Evolutionary conservation across 805 yeast species (phyloP).

Genomic region (Spathaspora hagerdaliae): DNA sequence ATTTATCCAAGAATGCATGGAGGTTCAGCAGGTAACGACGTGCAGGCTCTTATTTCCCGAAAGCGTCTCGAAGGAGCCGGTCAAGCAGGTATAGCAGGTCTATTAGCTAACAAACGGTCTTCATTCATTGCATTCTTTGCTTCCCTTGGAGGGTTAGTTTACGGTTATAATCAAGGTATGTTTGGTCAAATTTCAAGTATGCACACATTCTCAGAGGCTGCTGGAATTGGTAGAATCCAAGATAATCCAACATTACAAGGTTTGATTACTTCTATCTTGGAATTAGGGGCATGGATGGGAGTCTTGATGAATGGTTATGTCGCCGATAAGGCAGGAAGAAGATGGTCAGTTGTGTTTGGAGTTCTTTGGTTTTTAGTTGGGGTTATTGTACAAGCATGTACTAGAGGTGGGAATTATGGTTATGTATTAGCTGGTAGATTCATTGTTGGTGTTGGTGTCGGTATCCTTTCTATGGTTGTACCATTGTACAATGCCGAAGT

Average conservation of each 20-base stretch:
- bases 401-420: constrained; percentile 41
- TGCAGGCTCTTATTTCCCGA: constrained; percentile 5
- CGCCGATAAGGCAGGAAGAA: constrained; percentile 67
- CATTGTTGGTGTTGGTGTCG: constrained; percentile 70
- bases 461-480: constrained; percentile 68
- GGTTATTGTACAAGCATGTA: constrained; percentile 50
- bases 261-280: constrained; percentile 62
- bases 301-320: constrained; percentile 58
- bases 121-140: constrained; percentile 46
- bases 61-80: constrained; percentile 4
- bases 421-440: constrained; percentile 69
- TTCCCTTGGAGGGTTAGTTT: constrained; percentile 66
- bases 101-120: constrained; percentile 12
- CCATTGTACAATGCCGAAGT: constrained; percentile 82
- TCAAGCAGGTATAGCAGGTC: constrained; percentile 3
- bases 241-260: constrained; percentile 51
- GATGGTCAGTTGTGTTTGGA: constrained; percentile 58
- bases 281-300: constrained; percentile 71
- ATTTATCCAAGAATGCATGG: constrained; percentile 3
- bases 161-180: constrained; percentile 77
- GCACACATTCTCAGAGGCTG: constrained; percentile 9
- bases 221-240: constrained; percentile 39
- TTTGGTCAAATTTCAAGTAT: constrained; percentile 44
- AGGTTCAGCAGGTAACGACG: constrained; percentile 5
- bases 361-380: constrained; percentile 56